Evolutionary conservation across 129 eudicot genomes (phyloP).

Genomic region (Pseudognaphalium luteoalbum): DNA sequence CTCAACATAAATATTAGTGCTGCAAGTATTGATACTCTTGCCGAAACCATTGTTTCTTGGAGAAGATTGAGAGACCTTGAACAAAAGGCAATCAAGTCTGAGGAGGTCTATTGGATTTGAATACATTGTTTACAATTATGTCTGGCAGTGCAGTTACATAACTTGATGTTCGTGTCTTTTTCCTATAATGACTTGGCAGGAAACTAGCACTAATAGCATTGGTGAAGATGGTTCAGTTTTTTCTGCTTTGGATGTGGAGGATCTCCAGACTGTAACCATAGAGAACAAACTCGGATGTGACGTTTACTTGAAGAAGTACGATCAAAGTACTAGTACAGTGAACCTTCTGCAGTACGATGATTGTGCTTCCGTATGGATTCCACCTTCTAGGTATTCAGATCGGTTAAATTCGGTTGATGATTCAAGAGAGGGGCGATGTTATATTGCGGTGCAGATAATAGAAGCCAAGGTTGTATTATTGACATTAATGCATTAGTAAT

Average conservation of each 20-base stretch:
- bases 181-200: conserved; percentile 44
- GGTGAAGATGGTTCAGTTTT: conserved; percentile 47
- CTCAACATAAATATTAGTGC: conserved; percentile 84
- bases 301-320: conserved; percentile 61
- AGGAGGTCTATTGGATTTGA: conserved; percentile 52
- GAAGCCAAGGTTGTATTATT: conserved; percentile 72
- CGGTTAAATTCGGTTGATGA: conserved; percentile 73
- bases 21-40: conserved; percentile 76
- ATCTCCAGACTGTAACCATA: conserved; percentile 68
- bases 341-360: conserved; percentile 47
- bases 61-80: conserved; percentile 82
- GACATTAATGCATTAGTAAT: conserved; percentile 1
- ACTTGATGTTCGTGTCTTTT: conserved; percentile 21
- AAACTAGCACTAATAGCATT: conserved; percentile 39
- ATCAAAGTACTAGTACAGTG: conserved; percentile 50
- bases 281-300: conserved; percentile 97
- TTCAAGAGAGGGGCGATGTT: conserved; percentile 73
- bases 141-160: conserved; percentile 11
- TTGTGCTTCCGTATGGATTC: conserved; percentile 66
- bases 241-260: conserved; percentile 90
- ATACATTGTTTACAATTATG: conserved; percentile 8
- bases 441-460: conserved; percentile 70
- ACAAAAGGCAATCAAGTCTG: conserved; percentile 72
- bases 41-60: conserved; percentile 80
- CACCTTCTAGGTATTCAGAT: conserved; percentile 86